phyloP scores from a whole-genome alignment of 2,329 filamentous ascomycete species.

The Aspergillus japonicus region DNA sequence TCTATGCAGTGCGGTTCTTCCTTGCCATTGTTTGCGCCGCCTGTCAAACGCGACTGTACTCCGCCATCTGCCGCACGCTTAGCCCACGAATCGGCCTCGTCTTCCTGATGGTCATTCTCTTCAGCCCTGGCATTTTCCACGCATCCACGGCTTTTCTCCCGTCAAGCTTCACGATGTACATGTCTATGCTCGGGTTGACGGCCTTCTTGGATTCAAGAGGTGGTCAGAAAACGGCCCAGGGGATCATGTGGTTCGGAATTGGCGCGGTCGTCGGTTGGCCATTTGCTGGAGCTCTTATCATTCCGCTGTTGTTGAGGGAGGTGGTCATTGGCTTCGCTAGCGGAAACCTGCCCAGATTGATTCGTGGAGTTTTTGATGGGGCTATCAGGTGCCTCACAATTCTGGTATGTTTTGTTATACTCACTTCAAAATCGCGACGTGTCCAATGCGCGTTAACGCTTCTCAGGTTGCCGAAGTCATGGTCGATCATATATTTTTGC shows the following conservation, averaged over 20 bases:
- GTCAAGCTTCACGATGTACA: slow-evolving; percentile 97
- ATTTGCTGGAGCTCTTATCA: slow-evolving; percentile 77
- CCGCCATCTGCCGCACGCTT: slow-evolving; percentile 70
- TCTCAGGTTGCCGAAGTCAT: slow-evolving; percentile 64
- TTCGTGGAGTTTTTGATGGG: slow-evolving; percentile 66
- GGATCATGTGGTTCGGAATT: slow-evolving; percentile 86
- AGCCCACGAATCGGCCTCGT: slow-evolving; percentile 82
- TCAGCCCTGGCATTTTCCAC: slow-evolving; percentile 91
- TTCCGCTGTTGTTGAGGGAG: slow-evolving; percentile 81
- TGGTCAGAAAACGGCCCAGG: slow-evolving; percentile 74
- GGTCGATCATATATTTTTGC: slow-evolving; percentile 83
- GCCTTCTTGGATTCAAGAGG: slow-evolving; percentile 89
- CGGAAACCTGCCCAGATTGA: slow-evolving; percentile 59
- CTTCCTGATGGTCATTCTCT: slow-evolving; percentile 73
- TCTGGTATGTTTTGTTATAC: slow-evolving; percentile 55
- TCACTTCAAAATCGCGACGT: not conserved
- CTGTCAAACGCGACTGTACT: slow-evolving; percentile 79
- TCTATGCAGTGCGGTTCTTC: slow-evolving; percentile 78
- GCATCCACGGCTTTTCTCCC: slow-evolving; percentile 83
- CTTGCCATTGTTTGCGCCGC: slow-evolving; percentile 75
- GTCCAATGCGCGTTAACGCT: slow-evolving; percentile 24
- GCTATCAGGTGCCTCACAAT: slow-evolving; percentile 64
- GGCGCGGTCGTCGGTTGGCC: slow-evolving; percentile 91
- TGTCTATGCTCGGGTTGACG: slow-evolving; percentile 77
- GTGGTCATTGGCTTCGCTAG: slow-evolving; percentile 53